Evolutionary conservation across 2,329 filamentous ascomycete species (phyloP).

Genomic region (Arachnomyces sp.): DNA sequence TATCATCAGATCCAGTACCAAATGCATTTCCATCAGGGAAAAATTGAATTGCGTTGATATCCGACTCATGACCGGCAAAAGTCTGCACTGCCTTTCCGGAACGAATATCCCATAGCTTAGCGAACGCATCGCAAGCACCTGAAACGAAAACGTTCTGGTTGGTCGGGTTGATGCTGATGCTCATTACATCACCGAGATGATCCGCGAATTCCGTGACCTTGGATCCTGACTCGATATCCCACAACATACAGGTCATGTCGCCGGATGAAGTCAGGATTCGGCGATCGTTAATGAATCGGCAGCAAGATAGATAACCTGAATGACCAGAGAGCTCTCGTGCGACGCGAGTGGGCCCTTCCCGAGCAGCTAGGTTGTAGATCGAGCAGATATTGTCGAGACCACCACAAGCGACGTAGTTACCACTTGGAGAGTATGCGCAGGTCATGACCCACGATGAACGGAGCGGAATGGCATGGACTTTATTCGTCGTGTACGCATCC

Average conservation of each 20-base stretch:
- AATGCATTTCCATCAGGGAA: conserved; percentile 99
- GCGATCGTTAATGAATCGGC: conserved; percentile 96
- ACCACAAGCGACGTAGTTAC: conserved; percentile 97
- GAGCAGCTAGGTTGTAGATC: conserved; percentile 96
- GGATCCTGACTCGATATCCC: conserved; percentile 96
- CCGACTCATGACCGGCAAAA: conserved; percentile 95
- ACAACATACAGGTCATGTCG: conserved; percentile 99
- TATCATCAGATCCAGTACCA: conserved; percentile 94
- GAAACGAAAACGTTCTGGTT: conserved; percentile 99
- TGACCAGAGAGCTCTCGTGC: conserved; percentile 93
- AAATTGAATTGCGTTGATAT: conserved; percentile 99
- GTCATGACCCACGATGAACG: conserved; percentile 99
- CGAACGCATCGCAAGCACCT: conserved; percentile 97
- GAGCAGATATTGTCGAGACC: conserved; percentile 99
- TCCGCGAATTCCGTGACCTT: conserved; percentile 98
- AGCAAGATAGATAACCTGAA: conserved; percentile 95
- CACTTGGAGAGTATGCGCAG: conserved; percentile 95
- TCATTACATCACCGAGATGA: conserved; percentile 98
- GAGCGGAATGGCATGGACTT: conserved; percentile 95
- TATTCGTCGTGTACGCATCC: conserved; percentile 99
- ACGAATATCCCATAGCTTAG: conserved; percentile 97
- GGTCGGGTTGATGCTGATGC: conserved; percentile 97
- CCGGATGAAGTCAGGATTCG: conserved; percentile 96
- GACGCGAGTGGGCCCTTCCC: conserved; percentile 94
- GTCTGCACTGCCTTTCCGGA: conserved; percentile 98